Conservation (phyloP, 331 rosid species). For the Cydonia oblonga region DNA sequence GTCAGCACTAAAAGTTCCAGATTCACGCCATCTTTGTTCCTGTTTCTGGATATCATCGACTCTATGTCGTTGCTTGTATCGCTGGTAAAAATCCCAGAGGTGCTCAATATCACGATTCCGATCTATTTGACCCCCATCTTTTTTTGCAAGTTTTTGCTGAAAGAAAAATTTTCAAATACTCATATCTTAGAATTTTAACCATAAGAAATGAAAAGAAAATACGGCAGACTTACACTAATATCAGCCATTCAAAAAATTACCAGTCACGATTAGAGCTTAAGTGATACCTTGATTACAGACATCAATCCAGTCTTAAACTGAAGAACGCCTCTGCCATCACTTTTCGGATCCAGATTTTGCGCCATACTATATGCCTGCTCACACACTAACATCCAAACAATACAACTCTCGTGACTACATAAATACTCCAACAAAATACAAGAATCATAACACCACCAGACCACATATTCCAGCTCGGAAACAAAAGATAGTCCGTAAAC, state of each 20-base stretch:
- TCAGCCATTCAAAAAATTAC: slow-evolving; percentile 2
- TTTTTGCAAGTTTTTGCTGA: slow-evolving; percentile 82
- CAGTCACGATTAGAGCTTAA: background rate
- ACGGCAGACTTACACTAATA: background rate
- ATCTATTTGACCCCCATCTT: slow-evolving; percentile 65
- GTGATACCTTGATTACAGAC: slow-evolving; percentile 83
- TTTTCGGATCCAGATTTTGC: slow-evolving; percentile 82
- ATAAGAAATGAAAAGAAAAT: background rate
- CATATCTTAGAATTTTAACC: background rate
- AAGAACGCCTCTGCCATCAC: slow-evolving; percentile 86
- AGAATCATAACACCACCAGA: background rate
- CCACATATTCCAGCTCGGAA: background rate
- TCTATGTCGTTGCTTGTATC: slow-evolving; percentile 51
- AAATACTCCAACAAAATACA: background rate
- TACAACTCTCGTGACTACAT: background rate
- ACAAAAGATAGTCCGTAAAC: background rate
- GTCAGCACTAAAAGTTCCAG: slow-evolving; percentile 70
- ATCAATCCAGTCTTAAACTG: slow-evolving; percentile 92
- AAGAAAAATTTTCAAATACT: slow-evolving; percentile 11
- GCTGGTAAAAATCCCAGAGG: slow-evolving; percentile 80
- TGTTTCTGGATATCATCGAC: slow-evolving; percentile 77
- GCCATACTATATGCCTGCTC: slow-evolving; percentile 97
- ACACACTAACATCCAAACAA: slow-evolving; percentile 57
- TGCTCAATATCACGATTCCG: slow-evolving; percentile 65
- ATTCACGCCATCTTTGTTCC: slow-evolving; percentile 67